Conservation (phyloP, 257 asterid genomes). For the Solanum okadae region DNA sequence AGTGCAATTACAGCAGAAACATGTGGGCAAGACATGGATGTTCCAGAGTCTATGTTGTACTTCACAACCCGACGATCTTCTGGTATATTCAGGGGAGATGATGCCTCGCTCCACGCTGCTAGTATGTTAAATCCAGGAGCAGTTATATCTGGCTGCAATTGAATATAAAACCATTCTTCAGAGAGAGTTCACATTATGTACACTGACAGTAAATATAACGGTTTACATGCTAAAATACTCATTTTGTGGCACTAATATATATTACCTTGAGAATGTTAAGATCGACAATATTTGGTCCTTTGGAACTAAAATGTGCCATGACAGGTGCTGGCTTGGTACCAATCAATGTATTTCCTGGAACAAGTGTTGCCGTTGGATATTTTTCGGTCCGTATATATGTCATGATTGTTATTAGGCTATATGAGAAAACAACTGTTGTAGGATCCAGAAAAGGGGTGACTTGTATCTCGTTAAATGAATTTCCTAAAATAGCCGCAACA, state of each 20-base stretch:
- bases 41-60: conserved; percentile 26
- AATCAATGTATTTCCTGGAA: conserved; percentile 8
- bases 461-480: not conserved
- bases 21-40: conserved; percentile 55
- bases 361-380: not conserved
- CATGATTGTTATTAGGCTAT: too few relatives aligned
- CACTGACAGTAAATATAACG: not conserved
- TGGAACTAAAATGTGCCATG: conserved; percentile 28
- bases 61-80: conserved; percentile 17
- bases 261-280: conserved; percentile 39
- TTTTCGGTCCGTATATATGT: conserved; percentile 2
- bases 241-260: not conserved
- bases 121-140: conserved; percentile 33
- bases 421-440: not conserved
- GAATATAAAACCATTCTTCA: not conserved
- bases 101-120: conserved; percentile 35
- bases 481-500: too few relatives aligned
- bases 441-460: conserved; percentile 20
- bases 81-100: conserved; percentile 16
- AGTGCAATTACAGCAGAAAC: conserved; percentile 32
- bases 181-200: not conserved
- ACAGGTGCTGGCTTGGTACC: conserved; percentile 29
- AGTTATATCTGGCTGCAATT: conserved; percentile 29
- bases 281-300: conserved; percentile 19
- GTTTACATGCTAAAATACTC: not conserved